These are phyloP conservation scores for Aspergillus ellipticus DNA, from an alignment of 495 filamentous ascomycete genomes.

Conservation along the genomic window DNA sequence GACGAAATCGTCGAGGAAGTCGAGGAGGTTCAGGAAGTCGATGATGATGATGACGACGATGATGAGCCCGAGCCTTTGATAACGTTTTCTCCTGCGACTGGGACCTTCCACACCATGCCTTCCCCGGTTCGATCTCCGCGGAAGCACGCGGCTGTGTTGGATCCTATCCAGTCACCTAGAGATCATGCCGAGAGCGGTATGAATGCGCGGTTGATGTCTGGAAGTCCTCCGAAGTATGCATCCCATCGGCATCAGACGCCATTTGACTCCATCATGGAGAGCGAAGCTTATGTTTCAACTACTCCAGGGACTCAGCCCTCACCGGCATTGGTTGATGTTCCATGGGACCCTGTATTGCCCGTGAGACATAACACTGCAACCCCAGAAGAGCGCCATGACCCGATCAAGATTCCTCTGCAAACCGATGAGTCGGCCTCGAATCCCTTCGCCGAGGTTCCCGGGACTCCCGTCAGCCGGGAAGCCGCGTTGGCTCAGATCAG, in stretches of 20 bases:
- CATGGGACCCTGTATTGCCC: constrained; percentile 4
- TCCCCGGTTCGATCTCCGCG: constrained; percentile 33
- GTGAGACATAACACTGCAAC: not conserved
- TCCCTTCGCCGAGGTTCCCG: constrained; percentile 26
- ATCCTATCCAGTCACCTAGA: constrained; percentile 7
- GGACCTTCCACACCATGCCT: constrained; percentile 47
- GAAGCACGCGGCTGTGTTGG: constrained; percentile 13
- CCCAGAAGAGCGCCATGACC: constrained; percentile 17
- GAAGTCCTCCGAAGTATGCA: constrained; percentile 15
- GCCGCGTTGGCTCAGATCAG: constrained; percentile 50
- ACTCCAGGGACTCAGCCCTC: constrained; percentile 13
- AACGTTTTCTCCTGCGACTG: constrained; percentile 46
- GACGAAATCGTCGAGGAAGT: constrained; percentile 2
- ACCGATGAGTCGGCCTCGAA: constrained; percentile 22
- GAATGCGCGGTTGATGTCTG: not conserved
- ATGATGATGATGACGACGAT: constrained; percentile 24
- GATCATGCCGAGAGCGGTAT: constrained; percentile 3
- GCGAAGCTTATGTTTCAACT: constrained; percentile 6
- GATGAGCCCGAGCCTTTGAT: constrained; percentile 33
- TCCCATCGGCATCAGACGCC: constrained; percentile 5
- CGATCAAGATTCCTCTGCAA: constrained; percentile 35
- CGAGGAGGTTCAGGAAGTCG: constrained; percentile 10
- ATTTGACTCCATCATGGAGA: constrained; percentile 12
- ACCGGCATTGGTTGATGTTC: constrained; percentile 9
- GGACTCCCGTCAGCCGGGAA: constrained; percentile 46